Percentiles rank a stretch among this genome's conserved stretches.
Evolutionary conservation across 1,139 yeast species (phyloP).

Genomic region (Groenewaldozyma sp.): DNA sequence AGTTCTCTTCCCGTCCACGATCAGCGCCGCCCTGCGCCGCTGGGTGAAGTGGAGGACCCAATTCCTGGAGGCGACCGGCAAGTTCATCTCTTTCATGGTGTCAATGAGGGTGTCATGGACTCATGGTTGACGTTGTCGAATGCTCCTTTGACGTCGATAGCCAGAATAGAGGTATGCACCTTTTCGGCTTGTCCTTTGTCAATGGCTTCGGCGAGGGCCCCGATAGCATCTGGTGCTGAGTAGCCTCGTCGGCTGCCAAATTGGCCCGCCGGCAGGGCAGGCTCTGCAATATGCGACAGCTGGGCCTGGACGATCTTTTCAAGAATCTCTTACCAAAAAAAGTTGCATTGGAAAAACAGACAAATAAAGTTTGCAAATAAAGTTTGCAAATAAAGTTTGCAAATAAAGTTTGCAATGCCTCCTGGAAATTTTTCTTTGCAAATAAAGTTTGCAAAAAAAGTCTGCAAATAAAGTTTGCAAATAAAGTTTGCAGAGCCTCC

Average conservation of each 20-base stretch:
- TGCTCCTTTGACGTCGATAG: slow-evolving; percentile 14
- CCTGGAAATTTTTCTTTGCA: too few relatives aligned
- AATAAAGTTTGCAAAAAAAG: too few relatives aligned
- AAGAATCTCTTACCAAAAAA: too few relatives aligned
- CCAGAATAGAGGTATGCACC: slow-evolving; percentile 5
- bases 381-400: too few relatives aligned
- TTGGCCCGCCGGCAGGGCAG: slow-evolving; percentile 5
- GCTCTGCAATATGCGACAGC: slow-evolving; percentile 2
- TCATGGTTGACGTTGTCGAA: slow-evolving; percentile 13
- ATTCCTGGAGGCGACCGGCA: slow-evolving; percentile 6
- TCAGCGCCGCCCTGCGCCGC: slow-evolving; percentile 3
- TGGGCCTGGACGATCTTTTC: not conserved
- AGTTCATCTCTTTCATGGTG: slow-evolving; percentile 4
- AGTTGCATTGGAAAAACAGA: too few relatives aligned
- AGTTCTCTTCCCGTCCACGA: slow-evolving; percentile 4
- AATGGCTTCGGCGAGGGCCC: slow-evolving; percentile 4
- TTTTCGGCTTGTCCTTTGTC: not conserved
- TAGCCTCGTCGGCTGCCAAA: slow-evolving; percentile 11
- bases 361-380: too few relatives aligned
- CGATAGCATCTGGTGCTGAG: slow-evolving; percentile 10
- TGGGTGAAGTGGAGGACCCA: slow-evolving; percentile 8
- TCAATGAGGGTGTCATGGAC: slow-evolving; percentile 8
- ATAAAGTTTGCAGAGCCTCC: too few relatives aligned
- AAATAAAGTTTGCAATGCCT: too few relatives aligned
- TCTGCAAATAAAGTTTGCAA: too few relatives aligned